Conservation (phyloP, 1,139 yeast species). For the Saccharomyces hybrid region DNA sequence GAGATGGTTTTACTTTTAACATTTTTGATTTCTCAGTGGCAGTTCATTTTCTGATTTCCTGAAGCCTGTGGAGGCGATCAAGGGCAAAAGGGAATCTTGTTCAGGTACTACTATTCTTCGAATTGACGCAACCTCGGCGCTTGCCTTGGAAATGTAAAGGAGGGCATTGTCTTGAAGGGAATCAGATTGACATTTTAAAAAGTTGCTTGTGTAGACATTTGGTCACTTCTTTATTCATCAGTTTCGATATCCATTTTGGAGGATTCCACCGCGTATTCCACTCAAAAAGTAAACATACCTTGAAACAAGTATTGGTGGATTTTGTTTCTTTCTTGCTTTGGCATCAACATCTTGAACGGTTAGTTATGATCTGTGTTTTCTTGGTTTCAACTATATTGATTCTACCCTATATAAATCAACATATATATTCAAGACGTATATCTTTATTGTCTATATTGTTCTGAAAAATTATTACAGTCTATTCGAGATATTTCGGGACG, state of each 20-base stretch:
- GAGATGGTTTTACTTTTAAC: too few relatives aligned
- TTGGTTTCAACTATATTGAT: not conserved
- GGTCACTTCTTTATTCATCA: not conserved
- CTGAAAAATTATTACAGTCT: not conserved
- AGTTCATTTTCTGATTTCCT: too few relatives aligned
- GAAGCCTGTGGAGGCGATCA: too few relatives aligned
- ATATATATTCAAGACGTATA: not conserved
- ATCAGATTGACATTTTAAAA: too few relatives aligned
- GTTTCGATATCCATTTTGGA: not conserved
- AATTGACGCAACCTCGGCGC: too few relatives aligned
- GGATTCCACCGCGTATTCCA: not conserved
- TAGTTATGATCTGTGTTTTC: conserved; percentile 16
- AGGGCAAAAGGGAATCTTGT: too few relatives aligned
- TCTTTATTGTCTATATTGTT: not conserved
- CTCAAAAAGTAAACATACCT: not conserved
- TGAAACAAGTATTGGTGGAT: not conserved
- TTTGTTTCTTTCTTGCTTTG: conserved; percentile 47
- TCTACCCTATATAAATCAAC: not conserved
- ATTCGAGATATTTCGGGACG: not conserved
- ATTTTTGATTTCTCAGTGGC: too few relatives aligned
- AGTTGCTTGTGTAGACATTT: too few relatives aligned
- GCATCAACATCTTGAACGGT: conserved; percentile 80
- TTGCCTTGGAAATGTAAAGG: too few relatives aligned
- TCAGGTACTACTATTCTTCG: too few relatives aligned
- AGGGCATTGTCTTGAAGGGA: too few relatives aligned